Conservation (phyloP, 2,329 filamentous ascomycete genomes). For the Macrophomina pseudophaseolina region DNA sequence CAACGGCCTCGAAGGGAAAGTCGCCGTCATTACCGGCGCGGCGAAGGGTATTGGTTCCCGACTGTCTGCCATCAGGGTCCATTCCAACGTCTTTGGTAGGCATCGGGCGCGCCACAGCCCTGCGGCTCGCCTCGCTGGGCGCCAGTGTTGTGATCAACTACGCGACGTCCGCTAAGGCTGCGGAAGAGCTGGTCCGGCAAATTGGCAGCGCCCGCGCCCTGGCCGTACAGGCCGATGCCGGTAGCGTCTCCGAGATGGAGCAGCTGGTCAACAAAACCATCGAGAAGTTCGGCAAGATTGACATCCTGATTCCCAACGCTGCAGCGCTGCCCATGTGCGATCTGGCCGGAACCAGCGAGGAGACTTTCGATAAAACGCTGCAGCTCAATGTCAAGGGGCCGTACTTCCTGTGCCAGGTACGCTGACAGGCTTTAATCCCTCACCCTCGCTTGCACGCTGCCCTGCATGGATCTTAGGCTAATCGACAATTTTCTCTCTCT, state of each 20-base stretch:
- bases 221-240: constrained; percentile 73
- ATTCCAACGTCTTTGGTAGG: constrained; percentile 54
- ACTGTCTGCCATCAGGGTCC: not conserved
- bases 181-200: constrained; percentile 58
- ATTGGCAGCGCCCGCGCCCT: constrained; percentile 66
- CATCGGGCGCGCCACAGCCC: constrained; percentile 71
- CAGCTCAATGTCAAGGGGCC: constrained; percentile 62
- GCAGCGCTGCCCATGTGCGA: constrained; percentile 55
- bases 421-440: not conserved
- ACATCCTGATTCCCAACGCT: constrained; percentile 64
- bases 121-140: constrained; percentile 74
- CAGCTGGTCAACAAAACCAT: constrained; percentile 7
- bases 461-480: constrained; percentile 13
- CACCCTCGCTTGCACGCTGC: not conserved
- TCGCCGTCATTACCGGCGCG: constrained; percentile 79
- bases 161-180: constrained; percentile 63
- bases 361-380: constrained; percentile 57
- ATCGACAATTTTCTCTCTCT: not conserved
- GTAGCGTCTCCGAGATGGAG: constrained; percentile 49
- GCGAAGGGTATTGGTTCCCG: constrained; percentile 68
- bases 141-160: constrained; percentile 73
- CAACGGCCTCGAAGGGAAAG: constrained; percentile 65
- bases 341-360: constrained; percentile 56
- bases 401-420: constrained; percentile 23
- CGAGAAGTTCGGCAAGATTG: constrained; percentile 57